Evolutionary conservation across 768 basidiomycete species (phyloP).

Genomic region (Cyclocybe aegerita): DNA sequence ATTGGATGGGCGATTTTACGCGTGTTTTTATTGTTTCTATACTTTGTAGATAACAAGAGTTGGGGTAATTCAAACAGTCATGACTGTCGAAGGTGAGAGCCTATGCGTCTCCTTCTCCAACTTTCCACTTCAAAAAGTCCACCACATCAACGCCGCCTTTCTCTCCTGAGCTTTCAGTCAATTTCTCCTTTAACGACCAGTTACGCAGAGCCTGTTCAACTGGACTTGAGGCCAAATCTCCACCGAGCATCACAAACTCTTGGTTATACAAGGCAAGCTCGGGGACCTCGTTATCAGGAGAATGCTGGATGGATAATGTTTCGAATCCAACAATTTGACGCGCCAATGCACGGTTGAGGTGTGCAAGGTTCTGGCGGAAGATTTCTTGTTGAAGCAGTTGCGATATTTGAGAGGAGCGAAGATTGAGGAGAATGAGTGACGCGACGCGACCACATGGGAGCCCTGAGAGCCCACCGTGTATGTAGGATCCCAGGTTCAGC

Average conservation of each 20-base stretch:
- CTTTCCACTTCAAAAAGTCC: constrained; percentile 68
- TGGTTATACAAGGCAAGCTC: constrained; percentile 70
- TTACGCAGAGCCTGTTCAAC: constrained; percentile 43
- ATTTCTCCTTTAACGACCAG: constrained; percentile 56
- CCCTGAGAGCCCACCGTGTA: constrained; percentile 54
- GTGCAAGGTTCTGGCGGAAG: constrained; percentile 58
- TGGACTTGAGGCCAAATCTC: constrained; percentile 40
- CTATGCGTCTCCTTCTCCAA: constrained; percentile 39
- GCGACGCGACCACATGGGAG: constrained; percentile 59
- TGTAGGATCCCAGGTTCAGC: constrained; percentile 54
- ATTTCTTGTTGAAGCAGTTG: constrained; percentile 40
- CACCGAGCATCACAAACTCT: constrained; percentile 74
- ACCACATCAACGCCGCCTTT: constrained; percentile 41
- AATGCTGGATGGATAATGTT: constrained; percentile 47
- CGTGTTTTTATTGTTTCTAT: background rate
- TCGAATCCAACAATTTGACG: constrained; percentile 86
- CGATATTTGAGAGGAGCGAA: constrained; percentile 40
- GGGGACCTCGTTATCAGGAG: constrained; percentile 21
- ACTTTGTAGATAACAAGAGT: background rate
- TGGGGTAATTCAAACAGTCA: background rate
- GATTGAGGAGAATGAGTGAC: constrained; percentile 50
- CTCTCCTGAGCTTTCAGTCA: constrained; percentile 32
- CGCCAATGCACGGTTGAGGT: constrained; percentile 73
- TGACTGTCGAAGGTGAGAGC: background rate
- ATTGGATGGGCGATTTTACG: too few relatives aligned